Conservation (phyloP, 192 early-diverging fungal genomes). For the Endogone sp. region DNA sequence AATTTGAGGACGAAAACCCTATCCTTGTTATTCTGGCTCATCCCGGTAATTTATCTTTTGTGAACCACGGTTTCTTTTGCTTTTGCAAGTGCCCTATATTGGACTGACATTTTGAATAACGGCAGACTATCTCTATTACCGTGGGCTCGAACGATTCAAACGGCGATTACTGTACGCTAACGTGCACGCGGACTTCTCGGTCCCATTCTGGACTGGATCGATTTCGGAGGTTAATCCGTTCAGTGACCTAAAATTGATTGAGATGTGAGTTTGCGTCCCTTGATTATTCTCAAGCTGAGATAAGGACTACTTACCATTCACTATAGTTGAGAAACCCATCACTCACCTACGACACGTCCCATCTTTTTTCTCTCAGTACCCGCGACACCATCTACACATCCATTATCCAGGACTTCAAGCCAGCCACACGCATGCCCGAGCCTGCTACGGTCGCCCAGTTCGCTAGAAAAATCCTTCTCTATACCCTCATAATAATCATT, state of each 20-base stretch:
- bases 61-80: background rate
- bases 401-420: constrained; percentile 30
- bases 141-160: constrained; percentile 40
- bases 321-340: too few species aligned
- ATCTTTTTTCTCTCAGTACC: too few species aligned
- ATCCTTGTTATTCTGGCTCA: constrained; percentile 34
- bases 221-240: constrained; percentile 44
- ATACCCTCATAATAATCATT: constrained; percentile 21
- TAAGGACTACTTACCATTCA: too few species aligned
- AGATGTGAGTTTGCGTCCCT: constrained; percentile 45
- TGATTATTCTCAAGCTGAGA: too few species aligned
- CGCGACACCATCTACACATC: constrained; percentile 25
- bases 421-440: background rate
- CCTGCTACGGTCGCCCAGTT: background rate
- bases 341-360: too few species aligned
- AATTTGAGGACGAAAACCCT: constrained; percentile 27
- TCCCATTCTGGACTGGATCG: constrained; percentile 58
- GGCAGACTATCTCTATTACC: constrained; percentile 6
- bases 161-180: constrained; percentile 44
- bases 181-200: constrained; percentile 44
- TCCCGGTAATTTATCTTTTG: constrained; percentile 30
- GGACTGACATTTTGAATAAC: background rate
- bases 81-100: too few species aligned
- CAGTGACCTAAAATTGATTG: constrained; percentile 26
- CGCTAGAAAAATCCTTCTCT: background rate